Evolutionary conservation across 164 flowering plant species (phyloP).

Genomic region (Protea cynaroides): DNA sequence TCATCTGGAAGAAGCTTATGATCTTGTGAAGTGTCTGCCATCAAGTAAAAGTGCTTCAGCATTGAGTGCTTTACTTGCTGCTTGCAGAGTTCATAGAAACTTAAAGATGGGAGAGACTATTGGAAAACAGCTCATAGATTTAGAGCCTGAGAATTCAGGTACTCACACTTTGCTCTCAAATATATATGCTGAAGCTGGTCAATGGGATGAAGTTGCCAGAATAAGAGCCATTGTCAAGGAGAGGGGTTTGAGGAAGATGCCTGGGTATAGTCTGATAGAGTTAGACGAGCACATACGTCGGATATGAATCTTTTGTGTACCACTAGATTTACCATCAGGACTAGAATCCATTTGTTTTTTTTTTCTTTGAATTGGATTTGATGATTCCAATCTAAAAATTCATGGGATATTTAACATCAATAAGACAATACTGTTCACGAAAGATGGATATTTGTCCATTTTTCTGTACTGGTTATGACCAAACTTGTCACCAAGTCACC

Average conservation of each 20-base stretch:
- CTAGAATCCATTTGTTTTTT: not conserved
- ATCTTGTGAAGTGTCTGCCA: conserved; percentile 30
- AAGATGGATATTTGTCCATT: too few relatives aligned
- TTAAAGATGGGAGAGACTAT: conserved; percentile 37
- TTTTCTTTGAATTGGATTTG: not conserved
- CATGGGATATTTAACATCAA: not conserved
- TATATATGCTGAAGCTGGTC: conserved; percentile 40
- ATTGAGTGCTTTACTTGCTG: conserved; percentile 45
- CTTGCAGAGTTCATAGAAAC: conserved; percentile 43
- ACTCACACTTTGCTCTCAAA: conserved; percentile 34
- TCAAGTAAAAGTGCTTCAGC: conserved; percentile 23
- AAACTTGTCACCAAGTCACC: conserved; percentile 12
- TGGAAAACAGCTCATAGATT: conserved; percentile 27
- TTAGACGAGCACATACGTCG: conserved; percentile 10
- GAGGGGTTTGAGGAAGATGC: conserved; percentile 32
- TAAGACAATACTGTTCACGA: too few relatives aligned
- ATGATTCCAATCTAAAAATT: not conserved
- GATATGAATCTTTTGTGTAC: conserved; percentile 8
- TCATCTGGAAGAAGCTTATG: conserved; percentile 45
- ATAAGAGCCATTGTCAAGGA: conserved; percentile 27
- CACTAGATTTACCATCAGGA: not conserved
- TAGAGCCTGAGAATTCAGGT: conserved; percentile 38
- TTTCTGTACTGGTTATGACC: not conserved
- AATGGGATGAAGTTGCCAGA: conserved; percentile 39
- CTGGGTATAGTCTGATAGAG: conserved; percentile 44